These are phyloP conservation scores for Chrysosporium keratinophilum DNA, from an alignment of 2,329 filamentous ascomycete species.

Conservation along the genomic window DNA sequence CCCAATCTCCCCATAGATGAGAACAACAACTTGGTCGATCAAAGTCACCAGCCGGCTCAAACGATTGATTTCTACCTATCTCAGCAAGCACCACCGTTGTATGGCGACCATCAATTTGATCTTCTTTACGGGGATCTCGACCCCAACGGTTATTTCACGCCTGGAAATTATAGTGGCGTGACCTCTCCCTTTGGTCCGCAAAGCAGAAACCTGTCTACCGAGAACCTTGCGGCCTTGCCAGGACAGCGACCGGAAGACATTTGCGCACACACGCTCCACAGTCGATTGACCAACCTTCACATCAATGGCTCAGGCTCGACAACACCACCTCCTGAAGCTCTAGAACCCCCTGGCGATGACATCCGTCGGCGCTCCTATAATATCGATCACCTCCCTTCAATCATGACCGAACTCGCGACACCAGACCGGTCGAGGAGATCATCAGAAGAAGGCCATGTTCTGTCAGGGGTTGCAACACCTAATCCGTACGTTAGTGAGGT, in stretches of 20 bases:
- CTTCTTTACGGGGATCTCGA: slow-evolving; percentile 84
- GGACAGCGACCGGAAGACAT: slow-evolving; percentile 47
- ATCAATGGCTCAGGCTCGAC: slow-evolving; percentile 19
- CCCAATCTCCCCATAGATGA: slow-evolving; percentile 84
- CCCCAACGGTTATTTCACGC: slow-evolving; percentile 67
- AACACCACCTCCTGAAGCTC: slow-evolving; percentile 10
- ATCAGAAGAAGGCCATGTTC: slow-evolving; percentile 40
- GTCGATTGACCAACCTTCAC: slow-evolving; percentile 50
- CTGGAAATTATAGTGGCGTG: slow-evolving; percentile 54
- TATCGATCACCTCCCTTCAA: slow-evolving; percentile 23
- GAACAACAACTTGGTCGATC: slow-evolving; percentile 64
- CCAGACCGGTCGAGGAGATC: slow-evolving; percentile 33
- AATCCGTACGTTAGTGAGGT: slow-evolving; percentile 45
- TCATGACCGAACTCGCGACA: slow-evolving; percentile 20
- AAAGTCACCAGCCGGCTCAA: slow-evolving; percentile 43
- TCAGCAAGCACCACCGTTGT: slow-evolving; percentile 74
- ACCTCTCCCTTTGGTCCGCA: slow-evolving; percentile 68
- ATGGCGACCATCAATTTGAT: slow-evolving; percentile 82
- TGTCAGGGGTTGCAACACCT: slow-evolving; percentile 35
- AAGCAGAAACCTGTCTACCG: slow-evolving; percentile 62
- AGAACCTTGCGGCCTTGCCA: slow-evolving; percentile 57
- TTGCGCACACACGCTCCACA: slow-evolving; percentile 57
- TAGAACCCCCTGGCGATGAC: slow-evolving; percentile 17
- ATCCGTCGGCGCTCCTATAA: slow-evolving; percentile 16
- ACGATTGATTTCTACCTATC: slow-evolving; percentile 46